phyloP scores from a whole-genome alignment of 208 protist genomes.

The Leishmania mexicana region DNA sequence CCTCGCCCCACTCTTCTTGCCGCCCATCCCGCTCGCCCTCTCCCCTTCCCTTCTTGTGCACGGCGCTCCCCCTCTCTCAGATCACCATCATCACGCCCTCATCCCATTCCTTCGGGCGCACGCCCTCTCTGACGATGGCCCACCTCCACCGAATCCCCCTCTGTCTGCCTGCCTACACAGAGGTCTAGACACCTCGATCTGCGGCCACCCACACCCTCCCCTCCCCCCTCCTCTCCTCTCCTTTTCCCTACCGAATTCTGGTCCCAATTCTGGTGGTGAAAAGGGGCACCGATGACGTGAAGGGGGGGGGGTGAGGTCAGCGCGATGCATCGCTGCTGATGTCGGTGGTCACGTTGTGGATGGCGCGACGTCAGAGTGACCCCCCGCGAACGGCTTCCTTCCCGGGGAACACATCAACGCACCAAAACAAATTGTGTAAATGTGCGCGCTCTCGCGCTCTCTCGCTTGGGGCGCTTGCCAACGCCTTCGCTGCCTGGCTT shows the following conservation, averaged over 20 bases:
- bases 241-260: neutral
- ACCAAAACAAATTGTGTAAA: too few species aligned
- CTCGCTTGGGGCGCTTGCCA: neutral
- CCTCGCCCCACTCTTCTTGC: neutral
- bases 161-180: neutral
- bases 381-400: neutral
- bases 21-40: constrained; percentile 4
- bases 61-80: neutral
- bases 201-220: neutral
- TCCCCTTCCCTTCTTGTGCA: constrained; percentile 9
- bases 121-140: neutral
- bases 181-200: neutral
- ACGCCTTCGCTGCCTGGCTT: neutral
- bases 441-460: too few species aligned
- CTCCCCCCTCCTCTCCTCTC: neutral
- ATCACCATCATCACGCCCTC: neutral
- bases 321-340: neutral
- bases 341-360: neutral
- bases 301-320: neutral
- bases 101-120: neutral
- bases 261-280: neutral
- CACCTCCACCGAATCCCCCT: neutral
- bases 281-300: neutral
- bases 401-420: neutral
- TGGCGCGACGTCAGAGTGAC: too few species aligned